These are phyloP conservation scores for Blastobotrys attinorum DNA, from an alignment of 805 yeast genomes.

Conservation along the genomic window DNA sequence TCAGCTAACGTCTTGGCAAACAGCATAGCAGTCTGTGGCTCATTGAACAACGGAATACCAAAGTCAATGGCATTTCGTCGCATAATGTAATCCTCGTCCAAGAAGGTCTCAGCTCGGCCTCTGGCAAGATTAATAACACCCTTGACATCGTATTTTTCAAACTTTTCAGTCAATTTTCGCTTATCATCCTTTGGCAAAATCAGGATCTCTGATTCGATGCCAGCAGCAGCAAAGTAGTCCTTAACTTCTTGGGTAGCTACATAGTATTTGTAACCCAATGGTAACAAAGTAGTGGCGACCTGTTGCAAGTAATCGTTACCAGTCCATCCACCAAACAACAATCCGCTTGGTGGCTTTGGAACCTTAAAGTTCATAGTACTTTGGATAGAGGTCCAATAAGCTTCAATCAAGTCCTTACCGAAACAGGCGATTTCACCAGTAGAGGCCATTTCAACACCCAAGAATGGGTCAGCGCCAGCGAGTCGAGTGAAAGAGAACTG, in stretches of 20 bases:
- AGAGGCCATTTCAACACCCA: conserved; percentile 98
- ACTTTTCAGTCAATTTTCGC: conserved; percentile 86
- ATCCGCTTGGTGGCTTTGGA: conserved; percentile 84
- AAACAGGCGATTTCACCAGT: conserved; percentile 99
- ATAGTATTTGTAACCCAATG: conserved; percentile 75
- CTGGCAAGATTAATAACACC: conserved; percentile 89
- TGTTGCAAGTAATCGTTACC: conserved; percentile 58
- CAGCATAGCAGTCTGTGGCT: conserved; percentile 84
- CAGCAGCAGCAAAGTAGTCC: conserved; percentile 49
- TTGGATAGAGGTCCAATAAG: conserved; percentile 97
- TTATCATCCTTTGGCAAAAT: conserved; percentile 91
- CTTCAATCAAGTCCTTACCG: conserved; percentile 77
- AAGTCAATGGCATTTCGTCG: conserved; percentile 99
- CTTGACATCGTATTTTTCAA: conserved; percentile 75
- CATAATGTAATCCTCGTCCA: conserved; percentile 93
- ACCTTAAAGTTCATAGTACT: conserved; percentile 94
- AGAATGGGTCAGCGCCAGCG: conserved; percentile 98
- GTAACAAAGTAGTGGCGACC: conserved; percentile 62
- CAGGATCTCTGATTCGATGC: conserved; percentile 50
- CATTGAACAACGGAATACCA: conserved; percentile 92
- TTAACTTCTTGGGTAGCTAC: conserved; percentile 69
- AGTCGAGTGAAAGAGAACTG: conserved; percentile 97
- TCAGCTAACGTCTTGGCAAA: conserved; percentile 76
- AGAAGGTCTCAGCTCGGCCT: conserved; percentile 75
- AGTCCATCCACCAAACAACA: conserved; percentile 91